phyloP scores from a whole-genome alignment of 192 early-diverging fungal species.

The Backusella sp. region DNA sequence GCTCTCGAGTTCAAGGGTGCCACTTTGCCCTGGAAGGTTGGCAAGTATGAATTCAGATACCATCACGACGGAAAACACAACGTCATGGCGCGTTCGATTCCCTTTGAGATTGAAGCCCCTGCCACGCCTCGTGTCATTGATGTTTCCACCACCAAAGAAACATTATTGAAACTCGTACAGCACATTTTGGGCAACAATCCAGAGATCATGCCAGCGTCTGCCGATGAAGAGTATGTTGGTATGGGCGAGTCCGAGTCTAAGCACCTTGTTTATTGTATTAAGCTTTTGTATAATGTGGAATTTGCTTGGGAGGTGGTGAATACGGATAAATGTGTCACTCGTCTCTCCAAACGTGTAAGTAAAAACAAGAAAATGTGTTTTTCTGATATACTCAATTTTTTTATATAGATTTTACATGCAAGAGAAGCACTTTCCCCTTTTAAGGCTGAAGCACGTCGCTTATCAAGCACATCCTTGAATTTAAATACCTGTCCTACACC shows the following conservation, averaged over 20 bases:
- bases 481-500: conserved; percentile 3
- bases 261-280: conserved; percentile 81
- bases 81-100: conserved; percentile 70
- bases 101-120: conserved; percentile 73
- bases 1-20: conserved; percentile 63
- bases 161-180: conserved; percentile 44
- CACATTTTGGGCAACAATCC: conserved; percentile 44
- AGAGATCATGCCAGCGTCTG: conserved; percentile 41
- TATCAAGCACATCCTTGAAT: not conserved
- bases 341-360: conserved; percentile 52
- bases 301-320: conserved; percentile 78
- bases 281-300: conserved; percentile 83
- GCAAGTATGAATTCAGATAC: conserved; percentile 88
- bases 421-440: conserved; percentile 26
- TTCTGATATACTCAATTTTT: not conserved
- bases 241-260: conserved; percentile 61
- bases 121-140: conserved; percentile 21
- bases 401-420: conserved; percentile 24
- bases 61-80: conserved; percentile 87
- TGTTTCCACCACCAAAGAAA: conserved; percentile 33
- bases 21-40: conserved; percentile 80
- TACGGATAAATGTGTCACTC: conserved; percentile 45
- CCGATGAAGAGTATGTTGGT: conserved; percentile 52
- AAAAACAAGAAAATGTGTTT: conserved; percentile 10
- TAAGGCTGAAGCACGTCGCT: conserved; percentile 2